Percentiles rank a stretch among this genome's conserved stretches.
Conservation (phyloP, 2,329 filamentous ascomycete species). For the Nemania abortiva region DNA sequence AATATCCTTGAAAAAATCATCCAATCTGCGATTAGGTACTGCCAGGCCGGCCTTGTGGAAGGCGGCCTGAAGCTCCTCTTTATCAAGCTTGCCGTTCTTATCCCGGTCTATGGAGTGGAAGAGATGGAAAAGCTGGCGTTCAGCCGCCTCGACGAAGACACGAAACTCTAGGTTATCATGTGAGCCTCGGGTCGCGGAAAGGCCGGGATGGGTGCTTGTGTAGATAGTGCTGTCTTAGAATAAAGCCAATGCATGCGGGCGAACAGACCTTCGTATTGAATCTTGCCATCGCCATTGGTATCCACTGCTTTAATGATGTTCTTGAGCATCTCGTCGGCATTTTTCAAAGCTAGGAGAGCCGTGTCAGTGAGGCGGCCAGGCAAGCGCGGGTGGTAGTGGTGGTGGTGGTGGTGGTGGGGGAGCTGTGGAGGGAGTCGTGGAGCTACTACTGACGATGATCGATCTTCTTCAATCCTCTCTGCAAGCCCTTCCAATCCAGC, state of each 20-base stretch:
- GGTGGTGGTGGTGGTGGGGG: no score
- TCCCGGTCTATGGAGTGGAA: conserved; percentile 91
- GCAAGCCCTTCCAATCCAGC: conserved; percentile 85
- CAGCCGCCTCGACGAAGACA: conserved; percentile 86
- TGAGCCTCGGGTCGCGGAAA: conserved; percentile 28
- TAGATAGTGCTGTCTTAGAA: neutral
- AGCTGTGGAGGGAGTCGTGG: conserved; percentile 12
- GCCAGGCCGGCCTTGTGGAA: conserved; percentile 83
- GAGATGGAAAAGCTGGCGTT: conserved; percentile 82
- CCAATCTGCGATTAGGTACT: conserved; percentile 80
- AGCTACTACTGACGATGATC: conserved; percentile 80
- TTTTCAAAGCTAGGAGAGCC: conserved; percentile 75
- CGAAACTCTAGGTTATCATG: conserved; percentile 78
- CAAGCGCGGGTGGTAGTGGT: neutral
- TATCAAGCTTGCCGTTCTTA: conserved; percentile 86
- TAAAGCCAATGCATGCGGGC: conserved; percentile 27
- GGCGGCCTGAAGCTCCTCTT: conserved; percentile 82
- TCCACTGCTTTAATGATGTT: conserved; percentile 87
- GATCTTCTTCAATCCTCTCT: conserved; percentile 86
- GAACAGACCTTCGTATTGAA: conserved; percentile 85
- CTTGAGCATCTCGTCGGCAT: conserved; percentile 86
- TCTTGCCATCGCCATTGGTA: conserved; percentile 86
- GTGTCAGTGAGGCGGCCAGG: conserved; percentile 26
- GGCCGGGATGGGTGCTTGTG: conserved; percentile 5
- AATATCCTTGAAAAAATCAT: conserved; percentile 89